Evolutionary conservation across 495 filamentous ascomycete genomes (phyloP).

Genomic region (Endocarpon pusillum): DNA sequence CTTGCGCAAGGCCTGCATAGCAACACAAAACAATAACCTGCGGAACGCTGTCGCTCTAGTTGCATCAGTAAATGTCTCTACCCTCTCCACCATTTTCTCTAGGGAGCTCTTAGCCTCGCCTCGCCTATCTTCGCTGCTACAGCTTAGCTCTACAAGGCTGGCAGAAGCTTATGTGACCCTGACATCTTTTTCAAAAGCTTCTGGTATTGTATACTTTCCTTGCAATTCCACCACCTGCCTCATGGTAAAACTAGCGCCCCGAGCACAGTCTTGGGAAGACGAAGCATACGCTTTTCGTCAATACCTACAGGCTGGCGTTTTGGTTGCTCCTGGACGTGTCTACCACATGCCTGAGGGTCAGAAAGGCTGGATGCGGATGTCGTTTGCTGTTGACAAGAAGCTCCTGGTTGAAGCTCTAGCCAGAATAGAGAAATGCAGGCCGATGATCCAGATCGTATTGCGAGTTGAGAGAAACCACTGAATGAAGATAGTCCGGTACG

Average conservation of each 20-base stretch:
- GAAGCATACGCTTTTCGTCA: slow-evolving; percentile 6
- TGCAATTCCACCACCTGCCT: slow-evolving; percentile 11
- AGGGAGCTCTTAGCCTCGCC: slow-evolving; percentile 6
- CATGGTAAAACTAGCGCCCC: slow-evolving; percentile 7
- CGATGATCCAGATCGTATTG: too few relatives aligned
- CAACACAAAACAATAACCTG: slow-evolving; percentile 6
- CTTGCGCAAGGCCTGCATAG: slow-evolving; percentile 4
- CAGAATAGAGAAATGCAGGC: slow-evolving; percentile 5
- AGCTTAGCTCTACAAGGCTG: slow-evolving; percentile 7
- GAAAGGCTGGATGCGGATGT: slow-evolving; percentile 12
- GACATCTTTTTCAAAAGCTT: slow-evolving; percentile 6
- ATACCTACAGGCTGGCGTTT: slow-evolving; percentile 8
- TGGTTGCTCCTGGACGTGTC: slow-evolving; percentile 8
- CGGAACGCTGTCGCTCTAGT: slow-evolving; percentile 3
- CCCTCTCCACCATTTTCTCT: slow-evolving; percentile 4
- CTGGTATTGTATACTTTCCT: slow-evolving; percentile 9
- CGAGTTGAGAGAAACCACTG: too few relatives aligned
- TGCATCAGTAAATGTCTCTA: slow-evolving; percentile 4
- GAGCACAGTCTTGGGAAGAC: slow-evolving; percentile 10
- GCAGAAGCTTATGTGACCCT: slow-evolving; percentile 6
- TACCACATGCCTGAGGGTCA: slow-evolving; percentile 11
- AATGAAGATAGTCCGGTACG: too few relatives aligned
- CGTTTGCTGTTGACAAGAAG: slow-evolving; percentile 7
- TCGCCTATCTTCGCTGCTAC: slow-evolving; percentile 4
- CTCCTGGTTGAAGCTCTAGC: slow-evolving; percentile 2